phyloP scores from a whole-genome alignment of 495 filamentous ascomycete species.

The Cercophora scortea region DNA sequence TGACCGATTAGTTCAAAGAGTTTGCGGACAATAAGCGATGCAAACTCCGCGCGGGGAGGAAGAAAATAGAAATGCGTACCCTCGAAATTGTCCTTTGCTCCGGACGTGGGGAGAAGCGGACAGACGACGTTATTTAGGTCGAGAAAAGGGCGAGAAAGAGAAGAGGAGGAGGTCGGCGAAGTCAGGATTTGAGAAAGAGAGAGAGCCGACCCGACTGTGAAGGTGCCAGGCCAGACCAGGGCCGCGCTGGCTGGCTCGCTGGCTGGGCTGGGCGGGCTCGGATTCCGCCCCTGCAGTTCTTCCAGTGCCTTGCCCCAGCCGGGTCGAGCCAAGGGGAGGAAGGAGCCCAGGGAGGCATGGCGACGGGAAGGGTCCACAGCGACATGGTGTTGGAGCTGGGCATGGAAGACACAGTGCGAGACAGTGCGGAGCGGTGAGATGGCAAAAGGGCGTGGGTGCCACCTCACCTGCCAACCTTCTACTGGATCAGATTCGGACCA shows the following conservation, averaged over 20 bases:
- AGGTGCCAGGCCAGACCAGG: not conserved
- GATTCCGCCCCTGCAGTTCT: not conserved
- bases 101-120: constrained; percentile 5
- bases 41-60: not conserved
- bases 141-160: constrained; percentile 10
- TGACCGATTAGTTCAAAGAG: not conserved
- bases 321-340: constrained; percentile 4
- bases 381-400: not conserved
- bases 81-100: constrained; percentile 6
- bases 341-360: no score
- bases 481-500: no score
- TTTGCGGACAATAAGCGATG: not conserved
- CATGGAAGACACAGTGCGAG: constrained; percentile 12
- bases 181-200: constrained; percentile 4
- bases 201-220: constrained; percentile 1
- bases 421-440: not conserved
- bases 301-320: constrained; percentile 2
- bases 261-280: not conserved
- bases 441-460: not conserved
- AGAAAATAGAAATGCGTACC: constrained; percentile 7
- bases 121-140: constrained; percentile 3
- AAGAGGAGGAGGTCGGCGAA: constrained; percentile 8
- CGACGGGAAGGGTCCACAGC: constrained; percentile 4
- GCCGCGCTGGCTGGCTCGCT: not conserved
- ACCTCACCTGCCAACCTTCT: no score